These are phyloP conservation scores for Pseudogymnoascus sp. DNA, from an alignment of 2,329 filamentous ascomycete species.

Conservation along the genomic window DNA sequence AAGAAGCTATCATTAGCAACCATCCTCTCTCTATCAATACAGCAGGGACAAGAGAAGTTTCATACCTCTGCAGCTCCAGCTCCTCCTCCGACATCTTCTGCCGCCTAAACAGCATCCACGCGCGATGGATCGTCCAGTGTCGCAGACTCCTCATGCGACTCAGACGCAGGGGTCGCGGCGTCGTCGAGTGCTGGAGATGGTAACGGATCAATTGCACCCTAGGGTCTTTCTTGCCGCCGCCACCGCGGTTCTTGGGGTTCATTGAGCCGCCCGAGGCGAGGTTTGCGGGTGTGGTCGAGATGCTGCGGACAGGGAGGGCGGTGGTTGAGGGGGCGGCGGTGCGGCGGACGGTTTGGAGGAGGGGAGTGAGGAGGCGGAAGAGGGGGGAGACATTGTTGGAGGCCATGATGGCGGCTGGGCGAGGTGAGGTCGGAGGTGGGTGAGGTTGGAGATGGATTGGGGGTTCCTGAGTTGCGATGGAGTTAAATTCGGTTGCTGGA, in stretches of 20 bases:
- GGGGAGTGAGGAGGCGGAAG: conserved; percentile 24
- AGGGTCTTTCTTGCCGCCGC: conserved; percentile 22
- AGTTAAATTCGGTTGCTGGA: conserved; percentile 11
- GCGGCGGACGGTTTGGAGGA: conserved; percentile 22
- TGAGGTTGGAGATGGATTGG: conserved; percentile 12
- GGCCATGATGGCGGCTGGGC: conserved; percentile 18
- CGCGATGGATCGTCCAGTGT: conserved; percentile 98
- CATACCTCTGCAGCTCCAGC: conserved; percentile 64
- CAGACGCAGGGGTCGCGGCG: conserved; percentile 76
- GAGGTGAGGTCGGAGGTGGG: background rate
- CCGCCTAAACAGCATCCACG: conserved; percentile 76
- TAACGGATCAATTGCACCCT: conserved; percentile 57
- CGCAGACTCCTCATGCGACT: conserved; percentile 79
- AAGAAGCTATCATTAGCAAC: background rate
- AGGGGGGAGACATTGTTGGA: conserved; percentile 19
- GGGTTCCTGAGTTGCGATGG: conserved; percentile 6
- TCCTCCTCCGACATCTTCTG: conserved; percentile 59
- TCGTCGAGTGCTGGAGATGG: conserved; percentile 61
- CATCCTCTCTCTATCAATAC: background rate
- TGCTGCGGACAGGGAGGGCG: conserved; percentile 15
- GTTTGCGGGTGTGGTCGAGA: conserved; percentile 20
- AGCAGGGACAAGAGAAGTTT: background rate
- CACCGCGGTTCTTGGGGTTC: conserved; percentile 12
- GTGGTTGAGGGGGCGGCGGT: conserved; percentile 9
- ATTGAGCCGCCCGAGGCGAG: conserved; percentile 15